Evolutionary conservation across 768 basidiomycete species (phyloP), one percentile per base, ranked within the genome.

Genomic region (Termitomyces eurrhizus): DNA sequence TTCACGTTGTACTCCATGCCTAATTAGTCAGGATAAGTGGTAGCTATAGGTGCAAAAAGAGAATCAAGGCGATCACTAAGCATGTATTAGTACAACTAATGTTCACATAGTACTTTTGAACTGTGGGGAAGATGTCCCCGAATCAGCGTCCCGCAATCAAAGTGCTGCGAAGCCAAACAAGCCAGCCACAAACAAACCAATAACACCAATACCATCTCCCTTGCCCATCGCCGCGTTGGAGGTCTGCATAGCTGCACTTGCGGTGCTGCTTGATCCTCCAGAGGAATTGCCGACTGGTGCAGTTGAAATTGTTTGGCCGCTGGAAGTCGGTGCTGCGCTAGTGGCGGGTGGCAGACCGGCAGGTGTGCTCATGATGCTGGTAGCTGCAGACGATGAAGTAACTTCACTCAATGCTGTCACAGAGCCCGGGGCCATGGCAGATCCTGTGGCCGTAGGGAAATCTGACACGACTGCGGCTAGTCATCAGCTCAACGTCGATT

Each of bases 121-220:
- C 18, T 18, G 16, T 42, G 18, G 18, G 18, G 16, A 6, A 42
- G 37, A 16, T 29, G 3, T 24, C 8, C 52, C 7, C 7, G 13
- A 52, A 7, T 26, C 12, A 18, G 4, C 18, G 21, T 21, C 16
- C 13, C 6, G 1, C 12, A 33, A n/a, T 54, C 53, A 64, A 7
- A 64, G 57, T 21, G 57, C 55, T 13, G 62, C 55, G 2, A 51
- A 58, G 0, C 57, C 49, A 14, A 63, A 57, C 12, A 64, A 36
- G 12, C 60, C 55, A 4, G 55, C 61, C 0, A 59, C 49, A 14
- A 63, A 18, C 9, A 57, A 35, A 26, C 62, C 41, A 4, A 45
- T 11, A 13, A 63, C 32, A 9, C 59, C 58, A 35, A 57, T 18
- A 8, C 49, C 21, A 3, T 56, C 50, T 13, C 53, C 51, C 5